These are phyloP conservation scores for Striga hermonthica DNA, from an alignment of 305 asterid species.

Conservation along the genomic window DNA sequence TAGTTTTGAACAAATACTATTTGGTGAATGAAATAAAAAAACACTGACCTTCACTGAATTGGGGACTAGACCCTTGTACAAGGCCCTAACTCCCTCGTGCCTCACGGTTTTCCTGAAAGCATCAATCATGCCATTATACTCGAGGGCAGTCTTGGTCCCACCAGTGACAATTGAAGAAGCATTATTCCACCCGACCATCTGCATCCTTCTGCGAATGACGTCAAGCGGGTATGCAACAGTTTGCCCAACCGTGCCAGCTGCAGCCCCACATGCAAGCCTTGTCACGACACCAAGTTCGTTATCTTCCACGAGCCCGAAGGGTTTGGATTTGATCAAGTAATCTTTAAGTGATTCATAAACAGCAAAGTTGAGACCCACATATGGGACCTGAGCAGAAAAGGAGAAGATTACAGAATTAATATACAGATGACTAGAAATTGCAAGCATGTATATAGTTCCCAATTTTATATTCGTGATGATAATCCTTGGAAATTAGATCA, in stretches of 20 bases:
- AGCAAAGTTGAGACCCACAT: slow-evolving; percentile 97
- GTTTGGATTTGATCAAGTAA: slow-evolving; percentile 62
- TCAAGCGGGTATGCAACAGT: slow-evolving; percentile 98
- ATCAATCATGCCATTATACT: slow-evolving; percentile 89
- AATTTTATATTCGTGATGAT: too few relatives aligned
- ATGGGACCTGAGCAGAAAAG: slow-evolving; percentile 70
- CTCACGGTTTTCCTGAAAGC: slow-evolving; percentile 93
- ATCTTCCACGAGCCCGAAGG: slow-evolving; percentile 74
- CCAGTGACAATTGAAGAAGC: slow-evolving; percentile 84
- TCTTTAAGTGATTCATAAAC: slow-evolving; percentile 96
- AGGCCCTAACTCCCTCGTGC: slow-evolving; percentile 82
- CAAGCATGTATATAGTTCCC: background rate
- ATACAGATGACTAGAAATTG: too few relatives aligned
- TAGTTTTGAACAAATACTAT: background rate
- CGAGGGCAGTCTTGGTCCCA: slow-evolving; percentile 62
- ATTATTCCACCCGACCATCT: slow-evolving; percentile 96
- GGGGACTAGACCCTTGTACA: slow-evolving; percentile 97
- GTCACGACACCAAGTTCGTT: slow-evolving; percentile 79
- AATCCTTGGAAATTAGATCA: too few relatives aligned
- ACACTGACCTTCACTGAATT: slow-evolving; percentile 89
- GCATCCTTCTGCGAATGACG: slow-evolving; percentile 98
- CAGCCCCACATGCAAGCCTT: slow-evolving; percentile 95
- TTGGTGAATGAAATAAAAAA: too few relatives aligned
- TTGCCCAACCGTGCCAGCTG: slow-evolving; percentile 96
- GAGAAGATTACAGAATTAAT: too few relatives aligned